These are phyloP conservation scores for Herpomyces periplanetae DNA, from an alignment of 2,329 filamentous ascomycete species.

Conservation along the genomic window DNA sequence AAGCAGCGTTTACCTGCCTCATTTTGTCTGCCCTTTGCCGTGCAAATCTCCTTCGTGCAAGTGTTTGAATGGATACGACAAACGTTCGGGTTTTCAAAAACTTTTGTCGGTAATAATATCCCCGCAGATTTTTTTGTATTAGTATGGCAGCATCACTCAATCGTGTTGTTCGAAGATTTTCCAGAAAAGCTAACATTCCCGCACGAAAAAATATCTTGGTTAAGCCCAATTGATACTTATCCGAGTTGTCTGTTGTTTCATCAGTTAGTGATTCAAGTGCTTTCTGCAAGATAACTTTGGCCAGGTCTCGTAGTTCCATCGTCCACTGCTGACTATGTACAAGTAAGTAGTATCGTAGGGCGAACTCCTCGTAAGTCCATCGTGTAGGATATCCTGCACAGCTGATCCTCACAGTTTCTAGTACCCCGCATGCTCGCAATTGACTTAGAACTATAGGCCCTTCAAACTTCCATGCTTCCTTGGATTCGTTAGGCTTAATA, in stretches of 20 bases:
- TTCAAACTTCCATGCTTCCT: conserved; percentile 89
- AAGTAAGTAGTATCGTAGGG: conserved; percentile 87
- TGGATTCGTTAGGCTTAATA: conserved; percentile 93
- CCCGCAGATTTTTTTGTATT: conserved; percentile 91
- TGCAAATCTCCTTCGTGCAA: conserved; percentile 34
- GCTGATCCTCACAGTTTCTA: conserved; percentile 90
- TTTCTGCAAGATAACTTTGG: conserved; percentile 55
- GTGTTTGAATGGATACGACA: conserved; percentile 39
- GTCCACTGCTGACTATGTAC: conserved; percentile 68
- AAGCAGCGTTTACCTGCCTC: conserved; percentile 48
- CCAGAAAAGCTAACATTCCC: conserved; percentile 88
- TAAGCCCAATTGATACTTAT: conserved; percentile 88
- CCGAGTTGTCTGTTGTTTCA: conserved; percentile 23
- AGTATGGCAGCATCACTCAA: conserved; percentile 79
- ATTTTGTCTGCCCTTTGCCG: conserved; percentile 38
- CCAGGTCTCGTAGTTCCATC: conserved; percentile 69
- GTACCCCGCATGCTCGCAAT: conserved; percentile 81
- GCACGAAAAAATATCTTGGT: conserved; percentile 98
- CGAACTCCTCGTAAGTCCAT: conserved; percentile 98
- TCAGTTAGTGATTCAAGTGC: conserved; percentile 27
- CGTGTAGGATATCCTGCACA: conserved; percentile 83
- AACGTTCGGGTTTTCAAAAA: conserved; percentile 56
- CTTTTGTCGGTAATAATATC: conserved; percentile 69
- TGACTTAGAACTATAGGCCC: conserved; percentile 95
- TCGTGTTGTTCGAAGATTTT: conserved; percentile 59